phyloP scores from a whole-genome alignment of 1,139 yeast genomes.

The Sugiyamaella novakii region DNA sequence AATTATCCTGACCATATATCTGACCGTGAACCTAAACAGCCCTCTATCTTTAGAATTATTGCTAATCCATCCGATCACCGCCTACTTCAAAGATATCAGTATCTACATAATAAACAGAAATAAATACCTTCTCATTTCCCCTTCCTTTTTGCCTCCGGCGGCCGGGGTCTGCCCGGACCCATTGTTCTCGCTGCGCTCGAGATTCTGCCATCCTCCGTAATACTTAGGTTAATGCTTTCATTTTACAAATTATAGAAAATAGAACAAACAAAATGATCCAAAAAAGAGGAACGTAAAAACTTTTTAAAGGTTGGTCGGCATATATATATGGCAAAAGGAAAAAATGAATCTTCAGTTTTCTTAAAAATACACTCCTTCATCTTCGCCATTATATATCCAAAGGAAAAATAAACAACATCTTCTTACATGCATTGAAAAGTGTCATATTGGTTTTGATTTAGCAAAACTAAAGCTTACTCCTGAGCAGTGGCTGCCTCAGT shows the following conservation, averaged over 20 bases:
- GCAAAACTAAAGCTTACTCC: background rate
- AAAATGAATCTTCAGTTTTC: background rate
- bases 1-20: background rate
- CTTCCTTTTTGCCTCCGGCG: constrained; percentile 11
- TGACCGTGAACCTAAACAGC: background rate
- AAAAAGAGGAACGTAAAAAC: constrained; percentile 8
- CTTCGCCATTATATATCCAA: no score
- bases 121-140: background rate
- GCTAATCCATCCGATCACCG: constrained; percentile 4
- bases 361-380: no score
- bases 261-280: constrained; percentile 12
- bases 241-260: constrained; percentile 15
- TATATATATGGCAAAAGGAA: constrained; percentile 10
- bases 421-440: constrained; percentile 10
- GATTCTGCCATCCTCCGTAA: no score
- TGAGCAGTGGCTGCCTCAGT: constrained; percentile 3
- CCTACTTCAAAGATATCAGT: background rate
- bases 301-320: constrained; percentile 6
- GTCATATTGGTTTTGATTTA: background rate
- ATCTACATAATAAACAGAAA: background rate
- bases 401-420: background rate
- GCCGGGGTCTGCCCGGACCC: constrained; percentile 5
- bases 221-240: constrained; percentile 15
- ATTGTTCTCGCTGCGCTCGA: background rate
- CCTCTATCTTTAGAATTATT: background rate